Conservation (phyloP, 164 flowering plant genomes). For the Amborella trichopoda region DNA sequence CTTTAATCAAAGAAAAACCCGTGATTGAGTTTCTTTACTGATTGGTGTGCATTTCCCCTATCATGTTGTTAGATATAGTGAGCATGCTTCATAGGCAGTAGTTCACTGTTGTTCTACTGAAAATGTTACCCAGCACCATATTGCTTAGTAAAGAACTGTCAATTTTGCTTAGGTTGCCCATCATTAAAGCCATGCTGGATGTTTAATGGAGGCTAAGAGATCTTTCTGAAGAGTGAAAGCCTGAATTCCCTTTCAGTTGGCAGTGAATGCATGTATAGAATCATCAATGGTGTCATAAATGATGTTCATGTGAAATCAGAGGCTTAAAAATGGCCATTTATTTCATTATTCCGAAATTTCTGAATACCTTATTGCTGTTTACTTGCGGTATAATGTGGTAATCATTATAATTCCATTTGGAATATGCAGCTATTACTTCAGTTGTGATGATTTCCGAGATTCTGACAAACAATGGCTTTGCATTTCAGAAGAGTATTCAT, state of each 20-base stretch:
- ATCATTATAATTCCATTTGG: background rate
- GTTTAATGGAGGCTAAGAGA: no score
- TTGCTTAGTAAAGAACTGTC: no score
- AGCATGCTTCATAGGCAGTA: no score
- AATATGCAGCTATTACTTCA: constrained; percentile 62
- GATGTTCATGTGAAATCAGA: background rate
- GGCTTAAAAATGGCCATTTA: background rate
- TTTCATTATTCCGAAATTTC: background rate
- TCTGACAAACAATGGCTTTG: constrained; percentile 73
- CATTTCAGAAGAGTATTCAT: constrained; percentile 61
- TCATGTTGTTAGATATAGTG: no score
- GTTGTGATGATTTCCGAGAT: constrained; percentile 83
- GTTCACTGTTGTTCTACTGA: no score
- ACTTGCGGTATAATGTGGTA: background rate
- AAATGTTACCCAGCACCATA: no score
- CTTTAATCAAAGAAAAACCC: no score
- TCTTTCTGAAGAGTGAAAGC: no score
- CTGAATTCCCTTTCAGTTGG: background rate
- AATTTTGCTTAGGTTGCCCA: no score
- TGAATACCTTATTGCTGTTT: background rate
- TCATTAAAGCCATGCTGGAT: no score
- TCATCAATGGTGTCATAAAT: background rate
- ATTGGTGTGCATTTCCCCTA: no score
- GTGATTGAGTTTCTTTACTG: no score
- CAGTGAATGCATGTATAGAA: background rate